phyloP scores from a whole-genome alignment of 2,329 filamentous ascomycete genomes.

The Sclerotinia minor region DNA sequence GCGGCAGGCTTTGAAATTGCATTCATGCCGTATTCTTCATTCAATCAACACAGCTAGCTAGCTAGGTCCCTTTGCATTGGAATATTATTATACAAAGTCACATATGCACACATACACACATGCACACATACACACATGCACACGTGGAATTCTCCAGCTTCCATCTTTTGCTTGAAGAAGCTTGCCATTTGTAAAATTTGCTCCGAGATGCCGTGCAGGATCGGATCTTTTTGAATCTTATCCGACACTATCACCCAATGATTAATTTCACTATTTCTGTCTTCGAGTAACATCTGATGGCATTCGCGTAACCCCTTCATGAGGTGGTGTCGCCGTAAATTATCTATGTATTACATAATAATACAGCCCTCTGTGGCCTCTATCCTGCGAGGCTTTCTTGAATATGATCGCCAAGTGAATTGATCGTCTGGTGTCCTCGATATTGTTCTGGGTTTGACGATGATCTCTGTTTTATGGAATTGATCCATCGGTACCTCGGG shows the following conservation, averaged over 20 bases:
- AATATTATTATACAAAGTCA: neutral
- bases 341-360: neutral
- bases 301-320: slow-evolving; percentile 22
- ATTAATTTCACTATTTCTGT: neutral
- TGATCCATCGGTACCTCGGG: neutral
- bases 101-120: no score
- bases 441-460: neutral
- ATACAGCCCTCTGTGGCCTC: neutral
- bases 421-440: neutral
- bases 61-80: neutral
- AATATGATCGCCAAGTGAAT: neutral
- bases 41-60: neutral
- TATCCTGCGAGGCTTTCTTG: neutral
- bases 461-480: neutral
- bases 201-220: slow-evolving; percentile 15
- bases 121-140: slow-evolving; percentile 3
- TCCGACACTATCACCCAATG: neutral
- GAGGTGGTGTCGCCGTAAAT: neutral
- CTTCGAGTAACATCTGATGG: neutral
- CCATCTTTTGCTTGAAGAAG: neutral
- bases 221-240: slow-evolving; percentile 6
- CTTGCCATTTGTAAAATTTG: neutral
- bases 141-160: slow-evolving; percentile 15
- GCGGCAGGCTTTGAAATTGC: no score
- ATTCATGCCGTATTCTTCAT: neutral